Percentiles rank a stretch among this genome's conserved stretches.
Conservation (phyloP, 352 stramenopile species). For the Phytophthora cryptogea region DNA sequence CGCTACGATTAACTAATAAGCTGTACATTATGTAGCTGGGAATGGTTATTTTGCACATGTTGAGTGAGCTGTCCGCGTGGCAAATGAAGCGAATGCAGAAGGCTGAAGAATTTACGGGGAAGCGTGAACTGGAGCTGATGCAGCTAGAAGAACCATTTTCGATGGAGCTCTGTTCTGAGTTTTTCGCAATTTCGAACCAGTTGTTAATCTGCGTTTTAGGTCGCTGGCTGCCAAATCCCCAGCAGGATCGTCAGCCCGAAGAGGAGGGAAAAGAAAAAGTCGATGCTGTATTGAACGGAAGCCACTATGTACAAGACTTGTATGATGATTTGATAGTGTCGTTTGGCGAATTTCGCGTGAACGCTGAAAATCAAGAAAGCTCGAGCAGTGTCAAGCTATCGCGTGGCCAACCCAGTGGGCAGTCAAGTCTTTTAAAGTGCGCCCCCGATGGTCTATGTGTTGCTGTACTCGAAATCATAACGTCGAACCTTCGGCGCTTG, state of each 20-base stretch:
- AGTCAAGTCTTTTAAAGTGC: constrained; percentile 21
- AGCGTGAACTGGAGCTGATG: constrained; percentile 71
- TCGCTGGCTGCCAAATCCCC: constrained; percentile 52
- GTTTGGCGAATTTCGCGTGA: constrained; percentile 20
- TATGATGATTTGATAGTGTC: constrained; percentile 33
- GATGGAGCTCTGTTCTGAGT: constrained; percentile 77
- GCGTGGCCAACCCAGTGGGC: not conserved
- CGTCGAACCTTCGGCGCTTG: constrained; percentile 79
- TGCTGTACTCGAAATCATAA: constrained; percentile 76
- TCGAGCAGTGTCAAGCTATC: constrained; percentile 3
- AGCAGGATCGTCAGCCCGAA: constrained; percentile 14
- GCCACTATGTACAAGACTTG: constrained; percentile 16
- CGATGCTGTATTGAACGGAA: constrained; percentile 11
- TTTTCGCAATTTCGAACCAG: constrained; percentile 74
- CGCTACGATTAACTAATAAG: constrained; percentile 14
- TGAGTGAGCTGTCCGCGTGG: constrained; percentile 83
- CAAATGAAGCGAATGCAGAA: constrained; percentile 92
- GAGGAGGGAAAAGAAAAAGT: constrained; percentile 32
- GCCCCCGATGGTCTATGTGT: constrained; percentile 73
- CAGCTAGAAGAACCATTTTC: constrained; percentile 84
- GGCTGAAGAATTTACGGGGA: constrained; percentile 73
- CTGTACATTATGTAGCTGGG: constrained; percentile 52
- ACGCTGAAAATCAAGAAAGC: constrained; percentile 2
- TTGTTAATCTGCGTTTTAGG: constrained; percentile 63
- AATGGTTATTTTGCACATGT: constrained; percentile 68